Conservation (phyloP, 768 basidiomycete genomes). For the Suillus paluster region DNA sequence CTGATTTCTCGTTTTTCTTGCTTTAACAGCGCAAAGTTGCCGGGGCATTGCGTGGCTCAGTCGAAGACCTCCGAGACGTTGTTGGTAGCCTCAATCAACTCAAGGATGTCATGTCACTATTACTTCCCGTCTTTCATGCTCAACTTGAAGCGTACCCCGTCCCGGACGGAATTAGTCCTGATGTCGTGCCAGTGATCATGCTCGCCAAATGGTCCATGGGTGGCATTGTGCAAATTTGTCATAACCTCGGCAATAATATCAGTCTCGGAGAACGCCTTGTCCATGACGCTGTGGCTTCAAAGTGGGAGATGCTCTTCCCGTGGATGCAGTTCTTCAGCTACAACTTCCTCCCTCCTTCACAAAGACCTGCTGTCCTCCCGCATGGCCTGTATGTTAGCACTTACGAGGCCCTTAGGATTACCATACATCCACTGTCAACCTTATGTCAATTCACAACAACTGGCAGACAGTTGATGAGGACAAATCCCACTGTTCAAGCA, state of each 20-base stretch:
- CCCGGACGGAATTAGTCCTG: constrained; percentile 3
- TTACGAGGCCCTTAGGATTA: constrained; percentile 7
- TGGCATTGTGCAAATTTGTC: constrained; percentile 10
- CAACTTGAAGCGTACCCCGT: constrained; percentile 5
- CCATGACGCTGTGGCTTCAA: constrained; percentile 8
- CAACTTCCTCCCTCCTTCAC: constrained; percentile 6
- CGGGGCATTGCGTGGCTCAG: constrained; percentile 6
- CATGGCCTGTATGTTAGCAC: constrained; percentile 9
- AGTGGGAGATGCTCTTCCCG: constrained; percentile 10
- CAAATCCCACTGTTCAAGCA: constrained; percentile 4
- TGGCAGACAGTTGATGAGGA: constrained; percentile 5
- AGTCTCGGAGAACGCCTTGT: constrained; percentile 6
- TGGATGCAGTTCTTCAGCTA: constrained; percentile 13
- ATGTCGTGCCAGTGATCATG: constrained; percentile 7
- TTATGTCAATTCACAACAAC: constrained; percentile 5
- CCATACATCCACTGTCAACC: constrained; percentile 6
- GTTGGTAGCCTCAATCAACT: constrained; percentile 9
- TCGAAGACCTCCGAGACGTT: constrained; percentile 2
- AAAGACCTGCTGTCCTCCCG: background rate
- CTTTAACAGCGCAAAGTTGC: background rate
- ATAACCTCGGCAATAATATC: constrained; percentile 4
- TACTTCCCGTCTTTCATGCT: constrained; percentile 6
- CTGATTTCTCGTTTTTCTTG: background rate
- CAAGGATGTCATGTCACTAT: background rate
- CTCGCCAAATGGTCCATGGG: constrained; percentile 9